Percentiles rank a stretch among this genome's conserved stretches.
These are phyloP conservation scores for Vanderwaltozyma yarrowii DNA, from an alignment of 805 yeast species.

Conservation along the genomic window DNA sequence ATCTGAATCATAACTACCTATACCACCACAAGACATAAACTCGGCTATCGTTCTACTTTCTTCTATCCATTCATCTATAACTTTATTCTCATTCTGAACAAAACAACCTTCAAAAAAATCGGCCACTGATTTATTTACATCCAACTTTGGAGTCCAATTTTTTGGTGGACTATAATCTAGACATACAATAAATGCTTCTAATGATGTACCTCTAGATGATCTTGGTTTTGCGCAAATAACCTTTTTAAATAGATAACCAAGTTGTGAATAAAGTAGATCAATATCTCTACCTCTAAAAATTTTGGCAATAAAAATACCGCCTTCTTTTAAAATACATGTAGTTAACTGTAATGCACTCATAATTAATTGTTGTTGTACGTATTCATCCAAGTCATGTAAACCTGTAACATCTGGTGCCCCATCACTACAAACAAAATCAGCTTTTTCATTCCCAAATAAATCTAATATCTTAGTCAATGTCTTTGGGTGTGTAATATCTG, in stretches of 20 bases:
- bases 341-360: conserved; percentile 87
- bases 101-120: conserved; percentile 63
- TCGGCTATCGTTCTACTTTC: conserved; percentile 77
- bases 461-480: conserved; percentile 68
- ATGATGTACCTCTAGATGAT: conserved; percentile 86
- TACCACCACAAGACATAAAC: conserved; percentile 93
- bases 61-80: conserved; percentile 33
- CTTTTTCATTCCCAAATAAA: conserved; percentile 82
- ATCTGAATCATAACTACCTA: conserved; percentile 82
- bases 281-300: conserved; percentile 95
- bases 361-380: conserved; percentile 89
- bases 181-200: conserved; percentile 92
- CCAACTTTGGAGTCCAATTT: conserved; percentile 70
- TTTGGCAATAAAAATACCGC: conserved; percentile 92
- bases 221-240: conserved; percentile 96
- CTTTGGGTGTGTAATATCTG: conserved; percentile 94
- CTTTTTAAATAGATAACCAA: conserved; percentile 72
- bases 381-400: conserved; percentile 90
- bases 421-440: conserved; percentile 93
- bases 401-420: conserved; percentile 99
- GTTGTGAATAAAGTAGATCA: conserved; percentile 85
- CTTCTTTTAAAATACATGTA: conserved; percentile 76
- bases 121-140: conserved; percentile 54
- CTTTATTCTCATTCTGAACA: neutral
- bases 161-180: conserved; percentile 73